Percentiles rank a stretch among this genome's conserved stretches.
Evolutionary conservation across 352 stramenopile genomes (phyloP).

Genomic region (Globisporangium perplexum): DNA sequence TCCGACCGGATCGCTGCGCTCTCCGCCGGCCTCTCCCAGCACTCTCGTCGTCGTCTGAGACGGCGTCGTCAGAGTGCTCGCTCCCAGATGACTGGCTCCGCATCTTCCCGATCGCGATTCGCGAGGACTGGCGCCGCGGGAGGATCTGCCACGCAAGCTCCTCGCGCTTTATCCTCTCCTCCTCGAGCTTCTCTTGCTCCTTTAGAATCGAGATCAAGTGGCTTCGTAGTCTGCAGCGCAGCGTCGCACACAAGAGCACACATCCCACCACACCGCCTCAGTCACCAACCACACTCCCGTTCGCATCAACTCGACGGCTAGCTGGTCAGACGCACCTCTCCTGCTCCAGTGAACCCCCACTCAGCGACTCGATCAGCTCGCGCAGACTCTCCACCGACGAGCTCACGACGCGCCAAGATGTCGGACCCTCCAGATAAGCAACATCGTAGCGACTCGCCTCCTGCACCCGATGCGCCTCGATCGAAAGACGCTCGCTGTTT

Average conservation of each 20-base stretch:
- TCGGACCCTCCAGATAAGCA: constrained; percentile 39
- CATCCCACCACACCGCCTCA: background rate
- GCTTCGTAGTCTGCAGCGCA: constrained; percentile 40
- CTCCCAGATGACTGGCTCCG: constrained; percentile 47
- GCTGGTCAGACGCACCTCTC: constrained; percentile 27
- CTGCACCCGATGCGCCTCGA: constrained; percentile 51
- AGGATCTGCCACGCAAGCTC: constrained; percentile 73
- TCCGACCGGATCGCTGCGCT: constrained; percentile 2
- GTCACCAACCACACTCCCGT: background rate
- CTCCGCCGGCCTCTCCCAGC: background rate
- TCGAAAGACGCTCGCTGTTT: constrained; percentile 45
- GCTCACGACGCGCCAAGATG: constrained; percentile 63
- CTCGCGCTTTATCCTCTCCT: constrained; percentile 58
- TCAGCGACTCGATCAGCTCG: constrained; percentile 42
- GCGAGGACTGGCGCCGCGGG: constrained; percentile 75
- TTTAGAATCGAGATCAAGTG: constrained; percentile 78
- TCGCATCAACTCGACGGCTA: background rate
- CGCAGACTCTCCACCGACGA: constrained; percentile 61
- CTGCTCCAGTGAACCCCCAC: constrained; percentile 67
- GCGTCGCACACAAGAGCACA: background rate
- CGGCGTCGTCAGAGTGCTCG: constrained; percentile 32
- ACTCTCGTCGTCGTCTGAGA: constrained; percentile 20
- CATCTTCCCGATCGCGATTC: constrained; percentile 76
- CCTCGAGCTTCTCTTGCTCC: constrained; percentile 61
- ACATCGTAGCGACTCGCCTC: constrained; percentile 23